These are phyloP conservation scores for Tephrocybe sp. DNA, from an alignment of 768 basidiomycete species.

Conservation along the genomic window DNA sequence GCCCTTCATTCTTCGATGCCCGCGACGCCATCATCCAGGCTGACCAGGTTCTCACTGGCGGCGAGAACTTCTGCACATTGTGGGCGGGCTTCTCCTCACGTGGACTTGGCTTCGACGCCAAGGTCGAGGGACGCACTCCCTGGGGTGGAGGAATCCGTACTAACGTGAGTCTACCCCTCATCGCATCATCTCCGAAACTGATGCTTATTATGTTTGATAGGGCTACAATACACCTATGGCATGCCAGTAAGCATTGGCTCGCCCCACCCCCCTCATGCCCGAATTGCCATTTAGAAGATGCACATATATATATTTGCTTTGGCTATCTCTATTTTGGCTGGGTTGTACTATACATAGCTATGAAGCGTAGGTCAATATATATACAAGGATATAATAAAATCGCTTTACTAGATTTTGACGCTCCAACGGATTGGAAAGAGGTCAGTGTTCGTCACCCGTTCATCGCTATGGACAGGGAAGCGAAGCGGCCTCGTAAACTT, in stretches of 20 bases:
- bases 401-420: neutral
- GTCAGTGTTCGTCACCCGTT: too few relatives aligned
- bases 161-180: slow-evolving; percentile 41
- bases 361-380: neutral
- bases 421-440: too few relatives aligned
- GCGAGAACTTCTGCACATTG: slow-evolving; percentile 87
- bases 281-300: neutral
- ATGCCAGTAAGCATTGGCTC: neutral
- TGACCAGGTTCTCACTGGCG: slow-evolving; percentile 85
- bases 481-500: too few relatives aligned
- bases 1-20: slow-evolving; percentile 88
- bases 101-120: slow-evolving; percentile 80
- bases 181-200: neutral
- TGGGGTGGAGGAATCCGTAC: slow-evolving; percentile 91
- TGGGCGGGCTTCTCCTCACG: slow-evolving; percentile 85
- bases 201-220: neutral
- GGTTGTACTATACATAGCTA: slow-evolving; percentile 1
- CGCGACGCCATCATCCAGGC: slow-evolving; percentile 90
- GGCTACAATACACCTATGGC: neutral
- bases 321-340: neutral
- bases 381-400: neutral
- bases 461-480: too few relatives aligned
- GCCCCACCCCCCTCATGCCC: neutral
- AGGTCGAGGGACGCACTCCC: slow-evolving; percentile 72
- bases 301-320: neutral